These are phyloP conservation scores for Ophiosphaerella korrae DNA, from an alignment of 2,329 filamentous ascomycete genomes.

Conservation along the genomic window DNA sequence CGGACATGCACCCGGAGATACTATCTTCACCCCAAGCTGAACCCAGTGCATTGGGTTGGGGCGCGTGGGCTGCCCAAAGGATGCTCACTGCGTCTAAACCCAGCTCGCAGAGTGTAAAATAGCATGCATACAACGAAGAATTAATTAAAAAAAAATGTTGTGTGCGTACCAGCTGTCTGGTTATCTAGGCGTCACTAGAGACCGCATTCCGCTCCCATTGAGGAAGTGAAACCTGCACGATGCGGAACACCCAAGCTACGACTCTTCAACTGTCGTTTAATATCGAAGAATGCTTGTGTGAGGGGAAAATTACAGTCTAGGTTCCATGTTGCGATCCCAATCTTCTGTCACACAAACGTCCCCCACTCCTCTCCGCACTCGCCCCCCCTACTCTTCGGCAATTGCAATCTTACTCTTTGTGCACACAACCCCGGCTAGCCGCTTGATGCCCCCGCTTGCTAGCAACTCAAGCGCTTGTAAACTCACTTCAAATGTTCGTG, in stretches of 20 bases:
- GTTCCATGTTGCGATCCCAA: not conserved
- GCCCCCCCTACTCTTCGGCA: not conserved
- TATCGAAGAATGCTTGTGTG: not conserved
- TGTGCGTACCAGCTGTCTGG: not conserved
- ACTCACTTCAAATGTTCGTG: slow-evolving; percentile 52
- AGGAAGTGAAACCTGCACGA: not conserved
- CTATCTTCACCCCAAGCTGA: not conserved
- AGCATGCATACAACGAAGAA: not conserved
- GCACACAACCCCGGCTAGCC: not conserved
- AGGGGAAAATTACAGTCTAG: not conserved
- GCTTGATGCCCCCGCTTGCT: slow-evolving; percentile 42
- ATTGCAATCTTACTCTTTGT: not conserved
- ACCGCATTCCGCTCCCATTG: not conserved
- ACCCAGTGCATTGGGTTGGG: not conserved
- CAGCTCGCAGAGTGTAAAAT: not conserved
- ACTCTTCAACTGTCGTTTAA: not conserved
- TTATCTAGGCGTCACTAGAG: not conserved
- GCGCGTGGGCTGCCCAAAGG: not conserved
- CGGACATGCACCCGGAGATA: not conserved
- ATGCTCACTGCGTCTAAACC: not conserved
- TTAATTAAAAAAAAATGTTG: not conserved
- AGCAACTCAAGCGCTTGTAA: slow-evolving; percentile 62
- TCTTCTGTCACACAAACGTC: too few relatives aligned
- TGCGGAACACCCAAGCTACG: not conserved
- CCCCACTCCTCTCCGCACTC: too few relatives aligned